These are phyloP conservation scores for Podila horticola DNA, from an alignment of 192 early-diverging fungal genomes.

Conservation along the genomic window DNA sequence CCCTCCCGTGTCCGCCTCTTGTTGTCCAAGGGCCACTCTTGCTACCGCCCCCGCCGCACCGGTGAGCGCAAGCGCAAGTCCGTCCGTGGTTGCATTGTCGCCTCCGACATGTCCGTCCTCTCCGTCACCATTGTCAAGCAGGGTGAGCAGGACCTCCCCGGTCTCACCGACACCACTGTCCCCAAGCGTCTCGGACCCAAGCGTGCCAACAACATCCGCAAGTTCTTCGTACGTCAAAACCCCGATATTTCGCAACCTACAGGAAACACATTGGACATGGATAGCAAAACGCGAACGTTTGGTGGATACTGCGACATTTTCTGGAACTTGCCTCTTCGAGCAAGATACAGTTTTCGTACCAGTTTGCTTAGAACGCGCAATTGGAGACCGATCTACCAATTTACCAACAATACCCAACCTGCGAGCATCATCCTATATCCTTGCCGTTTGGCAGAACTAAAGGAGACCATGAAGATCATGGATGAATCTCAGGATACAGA, in stretches of 20 bases:
- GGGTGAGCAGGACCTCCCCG: conserved; percentile 95
- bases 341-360: too few species aligned
- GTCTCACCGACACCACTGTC: conserved; percentile 90
- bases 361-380: too few species aligned
- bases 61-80: conserved; percentile 99
- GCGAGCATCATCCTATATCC: too few species aligned
- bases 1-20: conserved; percentile 82
- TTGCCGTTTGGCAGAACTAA: too few species aligned
- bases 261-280: too few species aligned
- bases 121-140: conserved; percentile 97
- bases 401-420: too few species aligned
- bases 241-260: conserved; percentile 60
- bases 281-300: too few species aligned
- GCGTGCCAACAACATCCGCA: conserved; percentile 98
- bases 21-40: conserved; percentile 95
- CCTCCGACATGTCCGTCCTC: conserved; percentile 91
- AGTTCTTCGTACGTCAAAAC: conserved; percentile 97
- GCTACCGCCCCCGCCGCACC: conserved; percentile 96
- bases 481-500: too few species aligned
- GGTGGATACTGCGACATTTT: too few species aligned
- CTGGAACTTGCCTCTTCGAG: too few species aligned
- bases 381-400: too few species aligned
- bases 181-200: conserved; percentile 99
- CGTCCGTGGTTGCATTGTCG: conserved; percentile 99
- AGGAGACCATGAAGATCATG: too few species aligned